Evolutionary conservation across 495 filamentous ascomycete species (phyloP), one percentile per base, ranked within the genome.

Genomic region (Penicillium samsonianum): DNA sequence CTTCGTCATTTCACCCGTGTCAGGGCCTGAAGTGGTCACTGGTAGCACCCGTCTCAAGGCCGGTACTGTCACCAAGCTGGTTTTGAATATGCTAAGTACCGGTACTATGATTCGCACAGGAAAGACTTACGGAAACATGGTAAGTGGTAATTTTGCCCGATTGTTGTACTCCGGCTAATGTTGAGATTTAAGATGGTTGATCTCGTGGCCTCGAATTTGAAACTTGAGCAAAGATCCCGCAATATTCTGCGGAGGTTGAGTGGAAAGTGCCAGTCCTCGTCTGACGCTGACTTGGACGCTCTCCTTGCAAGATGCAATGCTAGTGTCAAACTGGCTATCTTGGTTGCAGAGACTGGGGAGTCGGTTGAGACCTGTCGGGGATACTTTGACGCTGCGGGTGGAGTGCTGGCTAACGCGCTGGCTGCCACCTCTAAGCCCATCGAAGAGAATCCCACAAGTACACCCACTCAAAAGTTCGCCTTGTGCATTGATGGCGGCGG

Each of bases 61-160:
- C 1, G 73, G 73, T 3, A 76, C 70, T 5, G 73, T 65, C 25
- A 75, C 73, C 0, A 76, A 76, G 55, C 40, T 75, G 53, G 64
- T 75, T 3, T 44, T 75, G 33, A 76, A 76, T 33, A 76, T 75
- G 73, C 57, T 76, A 1, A 75, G 72, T 31, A 76, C 73, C 0
- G 72, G 73, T 1, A 67, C 65, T 1, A 76, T 76, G 73, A 71
- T 76, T 25, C 64, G 66, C 30, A 61, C 63, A 1, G 73, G 73
- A 7, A 76, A 76, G 53, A 76, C 72, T 2, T 76, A 72, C 26
- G 71, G 72, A n/a, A 75, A 75, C 51, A 61, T 73, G 69, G 72
- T 76, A 63, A 3, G 35, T 9, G 2, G 19, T n/a, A n/a, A n/a
- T n/a, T 9, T 4, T 6, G 9, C 11, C 11, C 5, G 16, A 38